These are phyloP conservation scores for Diaporthe citriasiana DNA, from an alignment of 2,329 filamentous ascomycete genomes.

Conservation along the genomic window DNA sequence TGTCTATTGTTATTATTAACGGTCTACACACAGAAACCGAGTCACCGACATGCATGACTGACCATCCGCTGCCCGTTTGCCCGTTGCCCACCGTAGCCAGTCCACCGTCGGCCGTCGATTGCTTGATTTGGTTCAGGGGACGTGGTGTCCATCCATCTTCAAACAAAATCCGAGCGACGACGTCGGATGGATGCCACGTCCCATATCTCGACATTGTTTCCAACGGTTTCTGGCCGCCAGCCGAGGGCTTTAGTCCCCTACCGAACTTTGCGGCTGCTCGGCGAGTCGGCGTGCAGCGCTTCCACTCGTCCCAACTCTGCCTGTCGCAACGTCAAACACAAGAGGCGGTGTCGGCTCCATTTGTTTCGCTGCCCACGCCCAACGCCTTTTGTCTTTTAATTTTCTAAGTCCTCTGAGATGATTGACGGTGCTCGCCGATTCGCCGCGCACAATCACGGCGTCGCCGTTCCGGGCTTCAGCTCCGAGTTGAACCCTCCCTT, in stretches of 20 bases:
- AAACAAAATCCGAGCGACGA: constrained; percentile 11
- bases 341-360: constrained; percentile 32
- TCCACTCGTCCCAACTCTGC: constrained; percentile 27
- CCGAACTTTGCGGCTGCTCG: constrained; percentile 19
- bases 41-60: constrained; percentile 11
- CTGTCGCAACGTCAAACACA: constrained; percentile 34
- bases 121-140: constrained; percentile 28
- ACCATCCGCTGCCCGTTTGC: background rate
- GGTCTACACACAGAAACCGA: background rate
- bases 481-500: constrained; percentile 1
- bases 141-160: constrained; percentile 4
- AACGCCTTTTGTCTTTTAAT: background rate
- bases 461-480: constrained; percentile 18
- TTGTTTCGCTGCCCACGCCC: constrained; percentile 31
- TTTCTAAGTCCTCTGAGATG: background rate
- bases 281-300: constrained; percentile 22
- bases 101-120: constrained; percentile 13
- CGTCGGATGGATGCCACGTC: constrained; percentile 27
- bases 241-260: constrained; percentile 4
- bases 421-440: constrained; percentile 9
- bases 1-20: constrained; percentile 13
- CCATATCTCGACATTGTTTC: constrained; percentile 31
- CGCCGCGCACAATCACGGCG: constrained; percentile 15
- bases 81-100: background rate
- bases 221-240: constrained; percentile 28